Percentiles rank a stretch among this genome's conserved stretches.
Evolutionary conservation across 2,329 filamentous ascomycete genomes (phyloP).

Genomic region (Fusarium sp.): DNA sequence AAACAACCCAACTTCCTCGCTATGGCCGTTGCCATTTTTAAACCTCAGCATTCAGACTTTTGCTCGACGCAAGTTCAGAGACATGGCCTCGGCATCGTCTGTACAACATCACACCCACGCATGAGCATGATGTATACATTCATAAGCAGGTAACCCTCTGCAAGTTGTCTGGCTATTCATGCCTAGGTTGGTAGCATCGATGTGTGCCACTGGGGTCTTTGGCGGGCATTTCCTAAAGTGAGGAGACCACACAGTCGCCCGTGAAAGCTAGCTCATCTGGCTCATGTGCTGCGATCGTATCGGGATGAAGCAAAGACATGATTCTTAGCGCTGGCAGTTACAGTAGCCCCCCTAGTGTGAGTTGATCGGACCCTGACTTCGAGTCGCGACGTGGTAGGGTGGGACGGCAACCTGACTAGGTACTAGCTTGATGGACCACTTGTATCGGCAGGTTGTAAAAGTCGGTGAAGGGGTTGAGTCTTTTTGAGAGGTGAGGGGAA

Average conservation of each 20-base stretch:
- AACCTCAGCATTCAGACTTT: neutral
- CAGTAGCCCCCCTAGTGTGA: slow-evolving; percentile 19
- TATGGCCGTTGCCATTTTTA: neutral
- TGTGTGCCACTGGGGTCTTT: neutral
- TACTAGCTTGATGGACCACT: slow-evolving; percentile 40
- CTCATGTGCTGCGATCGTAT: neutral
- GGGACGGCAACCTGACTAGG: slow-evolving; percentile 38
- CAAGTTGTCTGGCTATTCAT: neutral
- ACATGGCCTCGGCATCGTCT: neutral
- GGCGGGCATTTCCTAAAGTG: neutral
- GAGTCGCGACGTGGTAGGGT: slow-evolving; percentile 32
- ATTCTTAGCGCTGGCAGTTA: slow-evolving; percentile 23
- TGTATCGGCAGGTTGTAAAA: slow-evolving; percentile 40
- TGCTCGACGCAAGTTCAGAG: neutral
- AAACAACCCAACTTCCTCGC: neutral
- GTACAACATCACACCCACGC: neutral
- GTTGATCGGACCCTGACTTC: slow-evolving; percentile 42
- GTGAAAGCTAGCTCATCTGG: slow-evolving; percentile 2
- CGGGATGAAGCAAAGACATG: slow-evolving; percentile 31
- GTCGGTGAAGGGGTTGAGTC: slow-evolving; percentile 45
- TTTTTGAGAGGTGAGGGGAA: slow-evolving; percentile 29
- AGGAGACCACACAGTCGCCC: neutral
- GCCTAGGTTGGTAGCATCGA: neutral
- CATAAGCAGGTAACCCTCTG: neutral
- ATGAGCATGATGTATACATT: neutral